A percentile compares a stretch with the other conserved stretches of the same genome.
Conservation (phyloP, 768 basidiomycete species). For the Termitomyces sp. region DNA sequence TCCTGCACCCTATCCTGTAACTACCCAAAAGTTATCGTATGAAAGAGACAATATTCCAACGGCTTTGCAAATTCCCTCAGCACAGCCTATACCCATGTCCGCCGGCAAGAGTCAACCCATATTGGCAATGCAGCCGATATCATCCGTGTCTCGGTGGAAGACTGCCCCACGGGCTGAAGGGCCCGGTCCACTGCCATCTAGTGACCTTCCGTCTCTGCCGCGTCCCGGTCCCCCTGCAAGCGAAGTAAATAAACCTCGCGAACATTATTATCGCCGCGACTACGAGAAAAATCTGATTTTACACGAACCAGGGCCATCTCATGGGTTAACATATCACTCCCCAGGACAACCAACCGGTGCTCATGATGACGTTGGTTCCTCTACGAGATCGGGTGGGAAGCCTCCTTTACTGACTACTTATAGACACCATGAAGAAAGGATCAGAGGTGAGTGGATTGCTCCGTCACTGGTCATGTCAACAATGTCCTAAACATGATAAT, state of each 20-base stretch:
- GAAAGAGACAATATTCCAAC: not conserved
- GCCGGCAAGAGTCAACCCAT: not conserved
- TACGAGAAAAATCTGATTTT: constrained; percentile 20
- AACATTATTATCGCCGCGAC: constrained; percentile 24
- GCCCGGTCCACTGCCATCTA: not conserved
- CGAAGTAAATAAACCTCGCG: not conserved
- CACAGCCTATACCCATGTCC: not conserved
- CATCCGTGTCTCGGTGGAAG: constrained; percentile 1
- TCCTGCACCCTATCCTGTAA: not conserved
- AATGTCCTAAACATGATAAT: not conserved
- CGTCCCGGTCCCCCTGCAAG: not conserved
- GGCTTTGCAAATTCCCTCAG: not conserved
- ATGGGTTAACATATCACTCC: not conserved
- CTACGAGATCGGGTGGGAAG: not conserved
- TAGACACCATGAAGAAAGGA: constrained; percentile 1
- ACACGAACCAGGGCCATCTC: not conserved
- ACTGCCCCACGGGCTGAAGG: not conserved
- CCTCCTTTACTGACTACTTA: not conserved
- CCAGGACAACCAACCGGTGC: not conserved
- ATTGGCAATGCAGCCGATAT: not conserved
- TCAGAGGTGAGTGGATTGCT: constrained; percentile 1
- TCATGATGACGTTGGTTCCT: not conserved
- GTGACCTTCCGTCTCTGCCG: not conserved
- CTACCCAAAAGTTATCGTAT: not conserved
- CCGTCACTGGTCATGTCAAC: not conserved